Evolutionary conservation across 169 alveolate species (phyloP), one percentile per base, ranked within the genome.

Genomic region (Amoebophrya sp.): DNA sequence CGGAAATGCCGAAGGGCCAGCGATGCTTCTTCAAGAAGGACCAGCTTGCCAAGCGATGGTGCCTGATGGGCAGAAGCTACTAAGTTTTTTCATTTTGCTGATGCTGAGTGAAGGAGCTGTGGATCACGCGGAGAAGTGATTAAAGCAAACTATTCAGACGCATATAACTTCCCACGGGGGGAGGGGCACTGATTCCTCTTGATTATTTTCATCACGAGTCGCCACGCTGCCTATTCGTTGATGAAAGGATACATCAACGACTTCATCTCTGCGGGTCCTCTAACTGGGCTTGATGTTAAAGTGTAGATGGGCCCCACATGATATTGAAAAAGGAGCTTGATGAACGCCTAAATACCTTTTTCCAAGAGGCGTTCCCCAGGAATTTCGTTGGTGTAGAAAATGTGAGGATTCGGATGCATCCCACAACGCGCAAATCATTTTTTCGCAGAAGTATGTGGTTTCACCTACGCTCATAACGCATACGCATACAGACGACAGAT

Each of bases 1-100:
- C 83, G 83, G 83, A 65, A 18, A 65, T 65, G 83, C 83, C 83
- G 36, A 36, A 26, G 33, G 83, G 83, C 83, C 83, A 65, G 83
- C 18, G 1, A 36, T 65, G 83, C 83, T 65, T 65, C 83, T 65
- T 65, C 83, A 65, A 65, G 83, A 65, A 65, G 83, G 83, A 65
- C n/a, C 83, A 65, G 83, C 83, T 36, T 36, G 83, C 83, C 38
- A 65, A 65, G 83, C 2, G 83, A 10, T 65, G 83, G 83, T 1
- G 2, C 33, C 83, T 65, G 39, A 65, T 65, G 83, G 83, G 83
- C 3, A 1, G 83, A 6, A 65, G 83, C 83, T 65, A 65, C 83
- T 65, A 65, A 18, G 2, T 23, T 14, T 14, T 23, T 53, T 53
- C 76, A 14, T 53, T 53, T n/a, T n/a, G n/a, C n/a, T n/a, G n/a